Evolutionary conservation across 352 stramenopile species (phyloP), one percentile per base, ranked within the genome.

Genomic region (Phytophthora ohioensis): DNA sequence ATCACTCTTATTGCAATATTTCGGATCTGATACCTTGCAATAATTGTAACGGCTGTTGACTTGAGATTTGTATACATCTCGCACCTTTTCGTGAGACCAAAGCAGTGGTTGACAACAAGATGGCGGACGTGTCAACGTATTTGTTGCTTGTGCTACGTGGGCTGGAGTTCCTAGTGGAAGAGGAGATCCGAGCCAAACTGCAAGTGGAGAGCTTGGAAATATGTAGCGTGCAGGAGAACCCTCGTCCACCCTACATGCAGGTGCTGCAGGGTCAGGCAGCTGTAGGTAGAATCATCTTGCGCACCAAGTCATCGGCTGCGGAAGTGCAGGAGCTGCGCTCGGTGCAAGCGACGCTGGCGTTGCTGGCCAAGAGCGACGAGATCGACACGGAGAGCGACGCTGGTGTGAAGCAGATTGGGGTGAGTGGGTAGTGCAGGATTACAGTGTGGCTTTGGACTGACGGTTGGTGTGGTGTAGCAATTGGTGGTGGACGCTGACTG

Each of bases 81-180:
- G 35, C 48, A 67, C 5, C 34, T 13, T 53, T 73, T 70, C n/a
- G 52, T 42, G 45, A 47, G 9, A 34, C 31, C n/a, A 63, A 70
- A 52, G 41, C 30, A 56, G 27, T 73, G 65, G 65, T 45, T 36
- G 58, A 43, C 43, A 63, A 48, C 27, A 42, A 53, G 48, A 64
- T 54, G 67, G 57, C 52, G 27, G 69, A 71, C 4, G 64, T 55
- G 46, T 60, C 51, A 52, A 63, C 81, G 51, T 95, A 95, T 55
- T 70, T 95, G 73, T 68, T 95, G 67, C 82, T 95, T 17, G 85
- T 89, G 63, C 79, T 95, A 69, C 84, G 87, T 54, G 85, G 87
- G 0, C 81, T 95, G 30, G 87, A 95, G 75, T 82, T 81, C 46
- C 68, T 95, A 9, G 85, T 76, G 7, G 73, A 90, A 39, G 53